Evolutionary conservation across 2,329 filamentous ascomycete species (phyloP).

Genomic region (Canariomyces notabilis): DNA sequence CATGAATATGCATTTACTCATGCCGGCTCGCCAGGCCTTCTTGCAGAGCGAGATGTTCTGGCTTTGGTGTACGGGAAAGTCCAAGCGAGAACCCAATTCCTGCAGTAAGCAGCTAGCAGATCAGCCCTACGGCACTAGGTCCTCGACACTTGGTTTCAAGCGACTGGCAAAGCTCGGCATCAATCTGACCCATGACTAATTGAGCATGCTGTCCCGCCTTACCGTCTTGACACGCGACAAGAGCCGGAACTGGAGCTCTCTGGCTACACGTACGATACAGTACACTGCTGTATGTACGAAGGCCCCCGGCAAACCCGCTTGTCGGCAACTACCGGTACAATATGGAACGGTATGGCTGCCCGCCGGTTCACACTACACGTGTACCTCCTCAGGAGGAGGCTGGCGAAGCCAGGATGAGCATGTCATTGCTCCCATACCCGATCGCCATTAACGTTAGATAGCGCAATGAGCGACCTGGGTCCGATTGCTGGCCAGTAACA

Average conservation of each 20-base stretch:
- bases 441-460: no score
- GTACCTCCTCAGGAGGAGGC: no score
- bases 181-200: neutral
- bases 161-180: neutral
- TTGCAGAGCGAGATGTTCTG: neutral
- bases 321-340: neutral
- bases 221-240: neutral
- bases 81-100: neutral
- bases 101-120: neutral
- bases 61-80: neutral
- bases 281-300: no score
- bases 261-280: no score
- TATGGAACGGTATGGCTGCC: no score
- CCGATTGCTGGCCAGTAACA: no score
- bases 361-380: no score
- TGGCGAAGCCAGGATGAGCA: no score
- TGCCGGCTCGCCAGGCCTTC: no score
- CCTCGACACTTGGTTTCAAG: neutral
- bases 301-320: neutral
- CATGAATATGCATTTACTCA: no score
- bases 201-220: neutral
- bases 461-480: no score
- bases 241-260: neutral
- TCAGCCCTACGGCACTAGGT: neutral
- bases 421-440: no score